Base-by-base conservation (phyloP, 176 grass and related monocot species). In the Triticum monococcum region DNA sequence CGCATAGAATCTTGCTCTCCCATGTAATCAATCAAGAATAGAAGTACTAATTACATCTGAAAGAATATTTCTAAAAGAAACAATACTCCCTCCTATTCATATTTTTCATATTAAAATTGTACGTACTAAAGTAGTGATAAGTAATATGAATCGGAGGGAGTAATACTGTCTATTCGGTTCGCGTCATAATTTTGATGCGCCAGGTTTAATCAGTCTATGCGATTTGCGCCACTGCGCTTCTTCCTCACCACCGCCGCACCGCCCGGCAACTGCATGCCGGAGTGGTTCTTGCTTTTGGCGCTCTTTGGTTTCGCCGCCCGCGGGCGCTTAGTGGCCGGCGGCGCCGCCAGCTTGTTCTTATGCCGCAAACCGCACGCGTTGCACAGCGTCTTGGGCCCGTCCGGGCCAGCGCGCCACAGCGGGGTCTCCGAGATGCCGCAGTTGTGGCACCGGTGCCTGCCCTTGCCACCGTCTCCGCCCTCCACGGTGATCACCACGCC, bases 361-460 rank as follows among this genome's bases (percentile, higher is more conserved):
- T 83, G 90, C 22, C 96, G 90, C 50, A 96, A 88, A 12, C 96
- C 96, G 83, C 96, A 98, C 24, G 96, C 96, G 86, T 98, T 98
- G 90, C 96, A 98, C 76, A 98, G 90, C 67, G 96, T 96, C 92
- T 98, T 98, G 28, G 96, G 96, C 14, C 84, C 84, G 0, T 40
- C 46, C 84, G 84, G 84, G 40, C 84, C 75, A n/a, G 75, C 45
- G 32, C 84, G 84, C 75, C 75, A 79, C 32, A 54, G n/a, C 10
- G 62, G 33, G 61, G 63, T 69, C 64, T 59, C 25, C 62, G 4
- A 7, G 4, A 30, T 57, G 22, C 9, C 5, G 74, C 74, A 86
- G 14, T 28, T 5, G 20, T 16, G 28, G 62, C 83, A 85, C 45
- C 43, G 3, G 72, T 30, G 9, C 61, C 12, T 66, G 20, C 9